Conservation (phyloP, 2,329 filamentous ascomycete species). For the Fusarium pilosicola region DNA sequence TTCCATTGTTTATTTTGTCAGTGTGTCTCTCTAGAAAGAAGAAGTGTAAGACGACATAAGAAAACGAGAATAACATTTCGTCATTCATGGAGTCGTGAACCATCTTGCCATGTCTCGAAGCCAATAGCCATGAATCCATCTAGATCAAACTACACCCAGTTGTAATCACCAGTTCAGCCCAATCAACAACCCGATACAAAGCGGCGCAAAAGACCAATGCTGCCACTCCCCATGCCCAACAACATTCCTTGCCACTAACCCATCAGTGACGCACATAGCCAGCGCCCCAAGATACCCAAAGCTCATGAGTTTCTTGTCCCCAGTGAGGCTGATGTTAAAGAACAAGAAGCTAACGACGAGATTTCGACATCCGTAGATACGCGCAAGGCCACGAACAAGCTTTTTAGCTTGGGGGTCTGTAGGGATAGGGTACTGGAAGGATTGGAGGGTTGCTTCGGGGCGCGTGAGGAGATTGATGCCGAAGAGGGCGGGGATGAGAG, state of each 20-base stretch:
- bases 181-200: not conserved
- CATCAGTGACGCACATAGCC: constrained; percentile 5
- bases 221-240: constrained; percentile 13
- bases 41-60: no score
- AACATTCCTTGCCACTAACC: not conserved
- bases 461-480: constrained; percentile 12
- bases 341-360: not conserved
- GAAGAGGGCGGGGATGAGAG: constrained; percentile 1
- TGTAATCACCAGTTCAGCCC: not conserved
- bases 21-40: no score
- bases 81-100: no score
- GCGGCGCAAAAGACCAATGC: constrained; percentile 4
- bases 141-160: no score
- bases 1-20: no score
- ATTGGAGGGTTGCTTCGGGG: not conserved
- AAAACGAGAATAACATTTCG: no score
- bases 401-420: not conserved
- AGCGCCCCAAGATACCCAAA: not conserved
- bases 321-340: not conserved
- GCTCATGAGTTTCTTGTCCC: not conserved
- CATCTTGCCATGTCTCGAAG: no score
- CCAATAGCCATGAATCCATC: not conserved
- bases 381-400: not conserved
- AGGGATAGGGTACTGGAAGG: not conserved
- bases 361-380: constrained; percentile 12